A percentile compares a stretch with the other conserved stretches of the same genome.
phyloP scores from a whole-genome alignment of 1,139 yeast genomes.

The Hyphopichia wangnamkhiaoensis region DNA sequence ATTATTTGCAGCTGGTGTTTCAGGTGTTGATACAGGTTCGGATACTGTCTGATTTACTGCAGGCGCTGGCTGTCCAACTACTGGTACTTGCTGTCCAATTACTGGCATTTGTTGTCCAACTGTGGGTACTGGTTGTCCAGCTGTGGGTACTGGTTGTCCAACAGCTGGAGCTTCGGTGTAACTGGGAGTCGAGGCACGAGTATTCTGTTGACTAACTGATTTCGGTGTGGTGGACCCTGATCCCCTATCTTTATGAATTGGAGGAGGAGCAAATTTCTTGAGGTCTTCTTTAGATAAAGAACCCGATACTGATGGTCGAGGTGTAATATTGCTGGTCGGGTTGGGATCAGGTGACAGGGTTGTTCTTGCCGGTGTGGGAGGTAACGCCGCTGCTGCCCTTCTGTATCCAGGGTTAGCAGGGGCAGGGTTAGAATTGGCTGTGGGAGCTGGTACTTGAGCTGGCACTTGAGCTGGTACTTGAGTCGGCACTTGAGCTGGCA shows the following conservation, averaged over 20 bases:
- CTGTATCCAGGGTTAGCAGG: conserved; percentile 4
- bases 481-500: conserved; percentile 5
- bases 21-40: conserved; percentile 1
- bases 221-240: conserved; percentile 2
- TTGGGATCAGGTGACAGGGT: too few relatives aligned
- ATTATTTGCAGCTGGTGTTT: conserved; percentile 2
- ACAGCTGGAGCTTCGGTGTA: too few relatives aligned
- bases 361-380: conserved; percentile 1
- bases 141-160: too few relatives aligned
- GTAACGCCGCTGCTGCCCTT: conserved; percentile 1
- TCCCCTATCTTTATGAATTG: conserved; percentile 28
- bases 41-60: background rate
- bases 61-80: background rate
- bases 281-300: conserved; percentile 8
- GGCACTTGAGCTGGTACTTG: conserved; percentile 8
- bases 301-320: conserved; percentile 38
- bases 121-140: too few relatives aligned
- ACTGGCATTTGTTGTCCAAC: too few relatives aligned
- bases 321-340: too few relatives aligned
- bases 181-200: too few relatives aligned
- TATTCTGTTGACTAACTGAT: background rate
- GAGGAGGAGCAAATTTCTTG: conserved; percentile 43
- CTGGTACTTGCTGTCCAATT: too few relatives aligned
- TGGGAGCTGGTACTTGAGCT: conserved; percentile 7
- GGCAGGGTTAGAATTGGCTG: conserved; percentile 4